A percentile compares a stretch with the other conserved stretches of the same genome.
Evolutionary conservation across 2,329 filamentous ascomycete species (phyloP).

Genomic region (Fusarium sp.): DNA sequence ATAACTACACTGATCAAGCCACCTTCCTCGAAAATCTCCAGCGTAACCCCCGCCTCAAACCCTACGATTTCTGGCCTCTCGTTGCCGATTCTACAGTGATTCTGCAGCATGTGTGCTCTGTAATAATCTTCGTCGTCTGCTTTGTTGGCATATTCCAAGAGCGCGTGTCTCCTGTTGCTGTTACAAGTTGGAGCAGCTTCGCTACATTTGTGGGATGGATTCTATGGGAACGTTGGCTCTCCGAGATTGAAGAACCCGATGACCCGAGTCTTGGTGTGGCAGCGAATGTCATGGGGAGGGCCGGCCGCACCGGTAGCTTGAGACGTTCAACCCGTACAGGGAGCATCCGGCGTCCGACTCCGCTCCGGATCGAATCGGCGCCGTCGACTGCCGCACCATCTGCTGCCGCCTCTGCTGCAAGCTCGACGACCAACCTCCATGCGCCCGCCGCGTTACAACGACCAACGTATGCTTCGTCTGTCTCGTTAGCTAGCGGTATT

Average conservation of each 20-base stretch:
- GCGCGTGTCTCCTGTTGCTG: conserved; percentile 87
- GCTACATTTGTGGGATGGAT: conserved; percentile 90
- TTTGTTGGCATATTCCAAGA: conserved; percentile 92
- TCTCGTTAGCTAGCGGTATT: conserved; percentile 61
- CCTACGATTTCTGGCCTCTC: conserved; percentile 98
- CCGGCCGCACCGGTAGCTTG: conserved; percentile 53
- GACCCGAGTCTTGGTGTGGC: conserved; percentile 55
- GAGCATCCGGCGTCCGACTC: conserved; percentile 55
- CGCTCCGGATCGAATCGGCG: conserved; percentile 48
- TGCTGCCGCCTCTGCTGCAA: conserved; percentile 55
- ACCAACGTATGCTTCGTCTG: conserved; percentile 66
- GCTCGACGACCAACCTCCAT: conserved; percentile 61
- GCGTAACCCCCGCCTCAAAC: conserved; percentile 90
- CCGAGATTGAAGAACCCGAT: conserved; percentile 71
- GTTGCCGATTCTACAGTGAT: conserved; percentile 97
- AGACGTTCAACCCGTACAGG: conserved; percentile 54
- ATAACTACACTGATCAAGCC: conserved; percentile 97
- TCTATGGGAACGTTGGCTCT: conserved; percentile 92
- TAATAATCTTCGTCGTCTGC: conserved; percentile 93
- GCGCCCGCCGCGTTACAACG: conserved; percentile 52
- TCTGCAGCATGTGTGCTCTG: conserved; percentile 94
- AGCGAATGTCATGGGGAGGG: conserved; percentile 53
- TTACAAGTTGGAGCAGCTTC: conserved; percentile 86
- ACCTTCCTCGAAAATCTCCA: conserved; percentile 97
- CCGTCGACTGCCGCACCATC: conserved; percentile 47